phyloP scores from a whole-genome alignment of 2,329 filamentous ascomycete genomes.

The Pyrenochaeta sp. region DNA sequence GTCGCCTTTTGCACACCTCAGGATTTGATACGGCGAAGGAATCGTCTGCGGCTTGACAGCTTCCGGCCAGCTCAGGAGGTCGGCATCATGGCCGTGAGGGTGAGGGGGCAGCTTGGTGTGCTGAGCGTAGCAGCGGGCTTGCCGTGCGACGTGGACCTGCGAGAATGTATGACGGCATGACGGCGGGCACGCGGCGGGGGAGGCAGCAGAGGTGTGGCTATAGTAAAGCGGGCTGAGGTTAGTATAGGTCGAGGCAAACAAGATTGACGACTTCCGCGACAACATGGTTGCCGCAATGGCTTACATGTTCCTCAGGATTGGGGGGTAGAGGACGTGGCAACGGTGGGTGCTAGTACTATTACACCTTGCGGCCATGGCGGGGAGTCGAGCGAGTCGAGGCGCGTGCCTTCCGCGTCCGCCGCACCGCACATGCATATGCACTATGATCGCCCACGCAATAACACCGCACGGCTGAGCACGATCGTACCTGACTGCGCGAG shows the following conservation, averaged over 20 bases:
- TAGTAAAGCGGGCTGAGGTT: constrained; percentile 24
- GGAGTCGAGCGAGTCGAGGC: too few species aligned
- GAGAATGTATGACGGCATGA: constrained; percentile 52
- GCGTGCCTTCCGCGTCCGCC: too few species aligned
- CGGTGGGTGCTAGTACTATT: too few species aligned
- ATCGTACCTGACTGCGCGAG: constrained; percentile 4
- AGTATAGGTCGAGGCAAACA: constrained; percentile 29
- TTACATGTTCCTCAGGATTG: constrained; percentile 39
- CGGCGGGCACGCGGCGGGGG: constrained; percentile 28
- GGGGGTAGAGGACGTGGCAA: too few species aligned
- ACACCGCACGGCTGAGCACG: too few species aligned
- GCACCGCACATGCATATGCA: background rate
- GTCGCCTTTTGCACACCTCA: constrained; percentile 66
- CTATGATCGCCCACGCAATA: background rate
- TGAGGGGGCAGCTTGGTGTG: constrained; percentile 23
- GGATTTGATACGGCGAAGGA: constrained; percentile 91
- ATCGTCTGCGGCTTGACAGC: constrained; percentile 46
- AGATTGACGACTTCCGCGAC: constrained; percentile 34
- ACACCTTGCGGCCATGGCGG: too few species aligned
- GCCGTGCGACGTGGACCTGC: constrained; percentile 28
- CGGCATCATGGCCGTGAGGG: constrained; percentile 24
- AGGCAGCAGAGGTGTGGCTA: constrained; percentile 27
- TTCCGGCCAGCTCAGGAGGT: constrained; percentile 43
- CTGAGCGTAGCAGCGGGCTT: constrained; percentile 38
- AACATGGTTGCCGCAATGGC: constrained; percentile 46